These are phyloP conservation scores for Aureobasidium sp. DNA, from an alignment of 2,329 filamentous ascomycete genomes.

Conservation along the genomic window DNA sequence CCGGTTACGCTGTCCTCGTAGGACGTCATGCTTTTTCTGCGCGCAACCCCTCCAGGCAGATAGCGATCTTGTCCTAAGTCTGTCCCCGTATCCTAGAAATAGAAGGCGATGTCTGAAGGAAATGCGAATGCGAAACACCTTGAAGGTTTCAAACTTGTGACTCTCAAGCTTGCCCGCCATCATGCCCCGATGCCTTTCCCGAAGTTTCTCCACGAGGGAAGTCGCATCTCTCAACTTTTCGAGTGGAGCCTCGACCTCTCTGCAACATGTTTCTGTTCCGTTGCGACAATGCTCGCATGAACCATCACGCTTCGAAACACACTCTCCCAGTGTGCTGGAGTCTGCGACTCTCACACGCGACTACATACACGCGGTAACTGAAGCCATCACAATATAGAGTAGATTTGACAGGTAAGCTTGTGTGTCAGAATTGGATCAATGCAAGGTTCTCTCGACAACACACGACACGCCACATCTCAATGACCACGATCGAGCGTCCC, in stretches of 20 bases:
- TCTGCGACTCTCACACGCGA: too few relatives aligned
- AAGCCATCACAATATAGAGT: too few relatives aligned
- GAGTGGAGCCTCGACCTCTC: too few relatives aligned
- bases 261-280: too few relatives aligned
- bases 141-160: constrained; percentile 2
- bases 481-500: not conserved
- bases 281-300: too few relatives aligned
- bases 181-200: not conserved
- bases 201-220: not conserved
- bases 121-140: not conserved
- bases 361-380: too few relatives aligned
- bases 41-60: not conserved
- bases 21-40: constrained; percentile 1
- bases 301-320: too few relatives aligned
- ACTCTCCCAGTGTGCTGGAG: too few relatives aligned
- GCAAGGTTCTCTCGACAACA: not conserved
- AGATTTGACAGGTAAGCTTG: not conserved
- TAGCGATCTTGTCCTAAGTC: not conserved
- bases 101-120: not conserved
- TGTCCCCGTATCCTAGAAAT: not conserved
- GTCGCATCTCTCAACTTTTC: not conserved
- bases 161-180: not conserved
- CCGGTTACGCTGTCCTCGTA: constrained; percentile 7
- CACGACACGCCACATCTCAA: not conserved
- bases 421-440: not conserved